Conservation (phyloP, 2,329 filamentous ascomycete species). For the Teratosphaeria gauchensis region DNA sequence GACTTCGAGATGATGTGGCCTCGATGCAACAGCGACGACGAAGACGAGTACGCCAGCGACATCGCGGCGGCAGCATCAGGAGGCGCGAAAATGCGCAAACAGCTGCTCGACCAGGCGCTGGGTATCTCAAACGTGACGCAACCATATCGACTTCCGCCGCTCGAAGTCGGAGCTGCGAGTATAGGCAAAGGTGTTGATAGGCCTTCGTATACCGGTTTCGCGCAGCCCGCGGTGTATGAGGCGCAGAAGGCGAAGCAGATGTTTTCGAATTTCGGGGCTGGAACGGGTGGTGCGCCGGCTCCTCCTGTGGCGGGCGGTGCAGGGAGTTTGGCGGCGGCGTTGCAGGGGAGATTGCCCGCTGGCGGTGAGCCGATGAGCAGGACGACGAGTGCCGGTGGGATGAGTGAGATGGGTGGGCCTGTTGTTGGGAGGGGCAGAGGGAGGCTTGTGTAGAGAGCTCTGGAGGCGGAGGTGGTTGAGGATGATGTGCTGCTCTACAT, state of each 20-base stretch:
- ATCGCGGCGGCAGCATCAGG: conserved; percentile 6
- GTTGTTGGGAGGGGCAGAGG: conserved; percentile 12
- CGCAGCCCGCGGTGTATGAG: conserved; percentile 6
- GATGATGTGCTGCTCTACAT: neutral
- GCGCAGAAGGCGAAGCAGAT: conserved; percentile 1
- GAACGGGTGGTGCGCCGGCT: neutral
- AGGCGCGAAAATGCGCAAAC: conserved; percentile 18
- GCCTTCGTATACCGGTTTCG: conserved; percentile 24
- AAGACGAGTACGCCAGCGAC: conserved; percentile 2
- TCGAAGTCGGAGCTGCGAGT: conserved; percentile 26
- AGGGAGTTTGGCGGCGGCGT: neutral
- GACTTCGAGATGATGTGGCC: conserved; percentile 34
- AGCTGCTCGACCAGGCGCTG: conserved; percentile 27
- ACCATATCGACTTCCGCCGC: conserved; percentile 26
- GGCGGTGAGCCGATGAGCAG: conserved; percentile 15
- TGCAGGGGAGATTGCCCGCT: neutral
- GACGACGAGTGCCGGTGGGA: conserved; percentile 18
- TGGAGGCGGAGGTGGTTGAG: neutral
- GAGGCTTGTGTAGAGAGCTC: neutral
- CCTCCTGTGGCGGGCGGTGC: neutral
- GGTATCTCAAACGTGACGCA: conserved; percentile 15
- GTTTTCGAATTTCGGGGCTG: neutral
- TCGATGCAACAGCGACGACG: conserved; percentile 13
- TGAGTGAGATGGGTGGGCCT: conserved; percentile 16
- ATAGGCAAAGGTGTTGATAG: conserved; percentile 26